These are phyloP conservation scores for Fallopia convolvulus DNA, from an alignment of 148 eudicot genomes.

Conservation along the genomic window DNA sequence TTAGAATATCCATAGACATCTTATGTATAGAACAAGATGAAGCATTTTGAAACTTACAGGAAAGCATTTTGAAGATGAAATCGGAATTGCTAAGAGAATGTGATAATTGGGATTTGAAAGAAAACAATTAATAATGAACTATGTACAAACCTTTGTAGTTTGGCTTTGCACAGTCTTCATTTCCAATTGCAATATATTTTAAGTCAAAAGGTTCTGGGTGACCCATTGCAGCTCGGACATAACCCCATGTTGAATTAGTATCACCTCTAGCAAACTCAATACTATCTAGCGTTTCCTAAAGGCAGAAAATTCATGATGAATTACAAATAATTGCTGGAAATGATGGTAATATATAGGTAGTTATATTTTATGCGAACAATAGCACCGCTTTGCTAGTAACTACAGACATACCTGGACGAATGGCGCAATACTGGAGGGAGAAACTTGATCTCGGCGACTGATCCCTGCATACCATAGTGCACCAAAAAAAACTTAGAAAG, in stretches of 20 bases:
- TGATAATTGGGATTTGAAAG: no score
- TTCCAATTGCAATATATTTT: conserved; percentile 77
- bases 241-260: conserved; percentile 63
- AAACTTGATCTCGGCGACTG: conserved; percentile 57
- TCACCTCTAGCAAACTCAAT: conserved; percentile 86
- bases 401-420: conserved; percentile 59
- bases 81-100: background rate
- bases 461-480: conserved; percentile 30
- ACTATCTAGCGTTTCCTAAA: conserved; percentile 68
- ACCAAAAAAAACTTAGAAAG: background rate
- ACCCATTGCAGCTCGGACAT: conserved; percentile 66
- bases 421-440: conserved; percentile 39
- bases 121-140: background rate
- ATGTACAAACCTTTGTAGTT: conserved; percentile 53
- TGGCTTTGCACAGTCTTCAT: conserved; percentile 66
- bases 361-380: no score
- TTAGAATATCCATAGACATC: conserved; percentile 3
- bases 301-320: background rate
- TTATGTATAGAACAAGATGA: background rate
- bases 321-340: background rate
- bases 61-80: background rate
- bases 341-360: background rate
- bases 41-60: background rate
- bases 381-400: background rate
- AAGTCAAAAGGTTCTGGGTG: conserved; percentile 77